Evolutionary conservation across 2,329 filamentous ascomycete species (phyloP).

Genomic region (Eutypa lata): DNA sequence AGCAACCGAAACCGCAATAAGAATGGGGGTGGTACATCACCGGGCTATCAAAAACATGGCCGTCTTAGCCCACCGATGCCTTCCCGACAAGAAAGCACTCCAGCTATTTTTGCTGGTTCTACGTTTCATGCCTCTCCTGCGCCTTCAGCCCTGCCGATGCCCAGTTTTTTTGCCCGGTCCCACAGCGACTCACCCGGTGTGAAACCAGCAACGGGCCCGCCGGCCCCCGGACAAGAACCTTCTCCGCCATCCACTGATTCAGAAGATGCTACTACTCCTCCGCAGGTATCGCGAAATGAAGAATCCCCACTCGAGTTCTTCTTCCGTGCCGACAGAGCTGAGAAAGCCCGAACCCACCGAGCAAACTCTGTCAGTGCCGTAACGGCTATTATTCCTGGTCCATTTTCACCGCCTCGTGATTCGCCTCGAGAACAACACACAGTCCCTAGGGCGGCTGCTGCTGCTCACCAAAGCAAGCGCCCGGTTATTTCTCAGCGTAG

Average conservation of each 20-base stretch:
- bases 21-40: slow-evolving; percentile 35
- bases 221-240: slow-evolving; percentile 39
- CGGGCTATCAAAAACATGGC: slow-evolving; percentile 37
- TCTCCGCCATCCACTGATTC: slow-evolving; percentile 53
- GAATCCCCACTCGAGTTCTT: slow-evolving; percentile 86
- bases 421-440: slow-evolving; percentile 32
- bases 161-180: slow-evolving; percentile 78
- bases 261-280: slow-evolving; percentile 42
- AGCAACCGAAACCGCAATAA: slow-evolving; percentile 26
- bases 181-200: slow-evolving; percentile 60
- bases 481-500: slow-evolving; percentile 37
- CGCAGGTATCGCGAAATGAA: slow-evolving; percentile 31
- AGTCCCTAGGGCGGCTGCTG: slow-evolving; percentile 30
- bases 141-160: slow-evolving; percentile 83
- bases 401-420: slow-evolving; percentile 51
- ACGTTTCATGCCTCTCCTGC: slow-evolving; percentile 95
- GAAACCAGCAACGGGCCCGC: slow-evolving; percentile 39
- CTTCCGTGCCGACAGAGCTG: slow-evolving; percentile 81
- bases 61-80: slow-evolving; percentile 45
- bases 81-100: slow-evolving; percentile 43
- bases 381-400: slow-evolving; percentile 32
- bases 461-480: slow-evolving; percentile 21
- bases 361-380: slow-evolving; percentile 47
- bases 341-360: slow-evolving; percentile 61
- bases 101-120: slow-evolving; percentile 77